phyloP scores from a whole-genome alignment of 345 rosid species.

The Pistacia vera region DNA sequence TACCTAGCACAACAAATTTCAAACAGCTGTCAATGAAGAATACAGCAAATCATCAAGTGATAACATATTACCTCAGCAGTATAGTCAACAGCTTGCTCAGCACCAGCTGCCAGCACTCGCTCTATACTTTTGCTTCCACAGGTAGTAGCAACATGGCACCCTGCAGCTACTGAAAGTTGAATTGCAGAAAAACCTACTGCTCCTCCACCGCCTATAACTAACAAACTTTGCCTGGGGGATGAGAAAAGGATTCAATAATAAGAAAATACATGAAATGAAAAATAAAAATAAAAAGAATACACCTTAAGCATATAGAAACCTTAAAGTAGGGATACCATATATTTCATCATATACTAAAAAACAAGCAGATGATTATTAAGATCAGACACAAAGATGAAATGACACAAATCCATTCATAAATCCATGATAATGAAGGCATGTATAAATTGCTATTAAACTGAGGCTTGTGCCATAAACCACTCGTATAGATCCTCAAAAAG shows the following conservation, averaged over 20 bases:
- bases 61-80: conserved; percentile 58
- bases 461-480: background rate
- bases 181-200: conserved; percentile 95
- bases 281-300: background rate
- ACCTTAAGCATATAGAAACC: background rate
- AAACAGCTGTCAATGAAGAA: background rate
- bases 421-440: background rate
- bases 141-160: conserved; percentile 79
- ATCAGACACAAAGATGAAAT: background rate
- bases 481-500: background rate
- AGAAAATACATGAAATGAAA: background rate
- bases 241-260: conserved; percentile 3
- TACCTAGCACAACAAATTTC: background rate
- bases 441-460: background rate
- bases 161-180: conserved; percentile 78
- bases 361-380: background rate
- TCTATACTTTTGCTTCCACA: conserved; percentile 75
- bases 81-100: conserved; percentile 90
- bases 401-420: background rate
- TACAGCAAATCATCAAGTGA: background rate
- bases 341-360: conserved; percentile 4
- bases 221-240: conserved; percentile 69
- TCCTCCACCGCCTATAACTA: conserved; percentile 92
- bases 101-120: conserved; percentile 71
- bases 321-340: background rate